A percentile compares a stretch with the other conserved stretches of the same genome.
phyloP scores from a whole-genome alignment of 768 basidiomycete genomes.

The Tricholoma furcatifolium region DNA sequence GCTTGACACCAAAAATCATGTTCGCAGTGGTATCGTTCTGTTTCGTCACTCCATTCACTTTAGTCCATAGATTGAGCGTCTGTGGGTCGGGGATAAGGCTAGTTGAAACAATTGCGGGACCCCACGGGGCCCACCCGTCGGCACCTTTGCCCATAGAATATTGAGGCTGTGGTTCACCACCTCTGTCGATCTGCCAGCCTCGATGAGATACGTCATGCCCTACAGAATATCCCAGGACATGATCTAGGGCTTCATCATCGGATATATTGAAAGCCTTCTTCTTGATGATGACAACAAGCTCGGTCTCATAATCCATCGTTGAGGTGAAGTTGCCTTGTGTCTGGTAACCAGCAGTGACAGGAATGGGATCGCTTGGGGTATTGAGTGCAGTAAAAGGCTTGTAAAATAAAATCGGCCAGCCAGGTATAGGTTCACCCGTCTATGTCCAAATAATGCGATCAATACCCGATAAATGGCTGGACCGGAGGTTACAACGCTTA shows the following conservation, averaged over 20 bases:
- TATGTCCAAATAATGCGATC: constrained; percentile 1
- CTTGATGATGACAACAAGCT: constrained; percentile 41
- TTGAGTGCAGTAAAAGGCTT: constrained; percentile 29
- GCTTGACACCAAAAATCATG: constrained; percentile 41
- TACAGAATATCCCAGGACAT: constrained; percentile 39
- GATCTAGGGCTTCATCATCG: constrained; percentile 38
- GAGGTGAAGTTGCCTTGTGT: constrained; percentile 40
- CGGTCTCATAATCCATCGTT: constrained; percentile 41
- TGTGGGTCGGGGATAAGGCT: constrained; percentile 37
- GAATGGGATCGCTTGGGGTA: constrained; percentile 25
- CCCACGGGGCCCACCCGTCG: constrained; percentile 43
- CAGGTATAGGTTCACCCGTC: constrained; percentile 19
- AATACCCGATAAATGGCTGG: background rate
- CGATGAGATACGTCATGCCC: constrained; percentile 43
- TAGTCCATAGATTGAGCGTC: constrained; percentile 39
- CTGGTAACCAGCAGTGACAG: constrained; percentile 32
- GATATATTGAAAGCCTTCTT: constrained; percentile 41
- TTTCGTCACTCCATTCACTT: constrained; percentile 36
- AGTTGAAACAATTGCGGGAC: constrained; percentile 37
- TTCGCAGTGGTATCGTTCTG: constrained; percentile 40
- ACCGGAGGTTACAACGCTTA: background rate
- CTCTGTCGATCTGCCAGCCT: constrained; percentile 44
- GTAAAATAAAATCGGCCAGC: constrained; percentile 24
- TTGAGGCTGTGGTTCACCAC: constrained; percentile 39
- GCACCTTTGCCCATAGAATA: constrained; percentile 44